Evolutionary conservation across 2,329 filamentous ascomycete species (phyloP).

Genomic region (Dactylellina drechsleri): DNA sequence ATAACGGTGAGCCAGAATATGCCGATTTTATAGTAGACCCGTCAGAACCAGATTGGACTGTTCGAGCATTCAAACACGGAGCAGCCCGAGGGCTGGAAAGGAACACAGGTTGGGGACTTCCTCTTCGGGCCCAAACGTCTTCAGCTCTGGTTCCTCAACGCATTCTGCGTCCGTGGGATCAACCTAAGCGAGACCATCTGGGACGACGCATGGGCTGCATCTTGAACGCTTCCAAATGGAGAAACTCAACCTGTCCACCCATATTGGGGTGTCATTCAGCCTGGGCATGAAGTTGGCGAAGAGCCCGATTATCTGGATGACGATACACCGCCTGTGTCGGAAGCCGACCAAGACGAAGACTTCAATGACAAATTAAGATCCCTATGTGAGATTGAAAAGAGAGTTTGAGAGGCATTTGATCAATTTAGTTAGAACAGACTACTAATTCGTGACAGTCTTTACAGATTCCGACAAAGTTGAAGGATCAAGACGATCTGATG

Average conservation of each 20-base stretch:
- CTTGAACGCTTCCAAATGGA: constrained; percentile 8
- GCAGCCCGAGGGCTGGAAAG: neutral
- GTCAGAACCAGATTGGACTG: constrained; percentile 3
- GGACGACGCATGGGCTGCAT: constrained; percentile 28
- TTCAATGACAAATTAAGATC: constrained; percentile 7
- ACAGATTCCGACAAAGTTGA: neutral
- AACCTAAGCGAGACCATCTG: constrained; percentile 10
- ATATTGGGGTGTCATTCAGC: constrained; percentile 30
- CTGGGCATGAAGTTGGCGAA: constrained; percentile 30
- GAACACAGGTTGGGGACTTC: neutral
- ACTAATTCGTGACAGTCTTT: constrained; percentile 16
- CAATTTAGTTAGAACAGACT: neutral
- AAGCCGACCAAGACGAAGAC: neutral
- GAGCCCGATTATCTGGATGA: constrained; percentile 27
- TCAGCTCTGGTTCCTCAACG: neutral
- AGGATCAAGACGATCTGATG: constrained; percentile 3
- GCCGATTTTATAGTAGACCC: constrained; percentile 26
- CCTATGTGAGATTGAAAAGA: constrained; percentile 9
- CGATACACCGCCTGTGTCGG: constrained; percentile 7
- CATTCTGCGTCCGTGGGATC: constrained; percentile 12
- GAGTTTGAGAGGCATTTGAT: no score
- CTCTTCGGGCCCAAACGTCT: neutral
- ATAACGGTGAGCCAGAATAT: constrained; percentile 34
- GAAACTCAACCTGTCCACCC: constrained; percentile 1
- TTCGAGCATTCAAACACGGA: constrained; percentile 4